A percentile compares a stretch with the other conserved stretches of the same genome.
These are phyloP conservation scores for Phytophthora rubi DNA, from an alignment of 352 stramenopile genomes.

Conservation along the genomic window DNA sequence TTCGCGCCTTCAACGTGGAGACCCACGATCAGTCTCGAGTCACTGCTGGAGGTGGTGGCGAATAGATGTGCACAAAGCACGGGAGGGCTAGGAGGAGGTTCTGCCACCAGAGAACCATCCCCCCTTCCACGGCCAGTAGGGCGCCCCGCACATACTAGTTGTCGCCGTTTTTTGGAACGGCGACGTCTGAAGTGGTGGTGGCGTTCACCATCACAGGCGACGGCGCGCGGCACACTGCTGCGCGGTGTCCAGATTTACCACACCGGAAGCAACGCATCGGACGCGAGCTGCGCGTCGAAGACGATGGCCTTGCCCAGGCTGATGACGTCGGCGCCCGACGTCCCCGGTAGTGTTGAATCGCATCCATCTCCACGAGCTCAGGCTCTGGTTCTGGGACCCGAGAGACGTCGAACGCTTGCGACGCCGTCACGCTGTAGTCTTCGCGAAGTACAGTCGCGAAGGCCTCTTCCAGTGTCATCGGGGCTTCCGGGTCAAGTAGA, in stretches of 20 bases:
- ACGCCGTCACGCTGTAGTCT: constrained; percentile 19
- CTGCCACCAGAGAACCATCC: too few relatives aligned
- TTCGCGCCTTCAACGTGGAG: constrained; percentile 20
- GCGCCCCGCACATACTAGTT: background rate
- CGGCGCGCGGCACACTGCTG: constrained; percentile 17
- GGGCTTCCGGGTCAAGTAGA: constrained; percentile 24
- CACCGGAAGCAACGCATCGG: constrained; percentile 18
- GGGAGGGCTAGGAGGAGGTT: too few relatives aligned
- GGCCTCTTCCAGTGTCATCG: constrained; percentile 14
- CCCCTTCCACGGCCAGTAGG: too few relatives aligned
- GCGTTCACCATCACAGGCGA: constrained; percentile 4
- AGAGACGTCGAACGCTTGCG: background rate
- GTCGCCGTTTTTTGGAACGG: too few relatives aligned
- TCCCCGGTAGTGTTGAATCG: constrained; percentile 6
- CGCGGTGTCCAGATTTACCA: constrained; percentile 5
- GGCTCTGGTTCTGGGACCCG: background rate
- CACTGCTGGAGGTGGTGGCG: constrained; percentile 23
- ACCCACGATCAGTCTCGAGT: constrained; percentile 23
- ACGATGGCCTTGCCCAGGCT: too few relatives aligned
- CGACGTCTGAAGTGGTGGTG: background rate
- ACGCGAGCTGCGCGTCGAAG: background rate
- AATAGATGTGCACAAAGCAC: constrained; percentile 7
- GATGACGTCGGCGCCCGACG: background rate
- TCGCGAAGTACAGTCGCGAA: constrained; percentile 20
- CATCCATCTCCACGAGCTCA: constrained; percentile 23